Evolutionary conservation across 2,329 filamentous ascomycete genomes (phyloP).

Genomic region (Aspergillus amoenus): DNA sequence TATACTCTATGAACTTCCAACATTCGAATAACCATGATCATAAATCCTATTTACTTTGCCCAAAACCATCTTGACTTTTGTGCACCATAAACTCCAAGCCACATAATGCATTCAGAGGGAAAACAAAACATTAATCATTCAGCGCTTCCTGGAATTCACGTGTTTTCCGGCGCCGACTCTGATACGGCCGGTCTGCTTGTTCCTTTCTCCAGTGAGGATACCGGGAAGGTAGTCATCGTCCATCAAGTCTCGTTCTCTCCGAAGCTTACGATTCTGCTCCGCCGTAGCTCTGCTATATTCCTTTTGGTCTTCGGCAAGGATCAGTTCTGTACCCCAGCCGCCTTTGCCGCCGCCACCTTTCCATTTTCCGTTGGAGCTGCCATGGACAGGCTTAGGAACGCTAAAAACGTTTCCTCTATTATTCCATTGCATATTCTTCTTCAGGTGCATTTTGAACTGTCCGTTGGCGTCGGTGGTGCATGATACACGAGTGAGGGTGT

Average conservation of each 20-base stretch:
- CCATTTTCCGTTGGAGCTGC: slow-evolving; percentile 74
- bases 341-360: slow-evolving; percentile 71
- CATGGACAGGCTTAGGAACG: slow-evolving; percentile 84
- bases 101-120: slow-evolving; percentile 15
- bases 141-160: slow-evolving; percentile 71
- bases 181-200: slow-evolving; percentile 63
- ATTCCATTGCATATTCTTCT: slow-evolving; percentile 96
- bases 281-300: slow-evolving; percentile 71
- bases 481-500: slow-evolving; percentile 78
- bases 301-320: slow-evolving; percentile 93
- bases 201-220: slow-evolving; percentile 78
- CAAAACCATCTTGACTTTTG: slow-evolving; percentile 19
- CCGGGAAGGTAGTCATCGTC: slow-evolving; percentile 88
- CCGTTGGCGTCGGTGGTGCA: slow-evolving; percentile 82
- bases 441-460: slow-evolving; percentile 80
- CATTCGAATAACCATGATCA: slow-evolving; percentile 7
- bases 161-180: slow-evolving; percentile 82
- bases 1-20: slow-evolving; percentile 7
- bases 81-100: slow-evolving; percentile 22
- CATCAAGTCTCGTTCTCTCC: slow-evolving; percentile 80
- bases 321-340: slow-evolving; percentile 80
- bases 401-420: slow-evolving; percentile 89
- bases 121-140: slow-evolving; percentile 14
- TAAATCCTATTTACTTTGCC: slow-evolving; percentile 13
- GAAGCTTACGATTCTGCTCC: slow-evolving; percentile 58